Evolutionary conservation across 2,329 filamentous ascomycete species (phyloP).

Genomic region (Claviceps humidiphila): DNA sequence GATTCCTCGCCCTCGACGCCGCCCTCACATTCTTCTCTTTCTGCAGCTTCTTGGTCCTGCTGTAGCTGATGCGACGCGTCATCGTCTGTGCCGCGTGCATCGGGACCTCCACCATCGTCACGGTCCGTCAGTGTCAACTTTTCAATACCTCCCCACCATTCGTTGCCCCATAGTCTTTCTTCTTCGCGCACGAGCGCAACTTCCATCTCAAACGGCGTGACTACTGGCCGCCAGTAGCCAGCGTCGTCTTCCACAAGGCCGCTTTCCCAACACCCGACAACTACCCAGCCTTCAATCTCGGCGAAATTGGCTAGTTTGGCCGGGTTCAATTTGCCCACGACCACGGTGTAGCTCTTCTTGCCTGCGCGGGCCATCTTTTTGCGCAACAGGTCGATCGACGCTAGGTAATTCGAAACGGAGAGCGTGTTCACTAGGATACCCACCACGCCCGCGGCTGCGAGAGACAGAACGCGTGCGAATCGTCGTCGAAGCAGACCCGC

Average conservation of each 20-base stretch:
- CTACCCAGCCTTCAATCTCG: slow-evolving; percentile 92
- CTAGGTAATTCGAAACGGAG: slow-evolving; percentile 78
- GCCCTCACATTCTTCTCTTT: slow-evolving; percentile 12
- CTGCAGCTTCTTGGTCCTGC: neutral
- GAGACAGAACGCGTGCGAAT: slow-evolving; percentile 72
- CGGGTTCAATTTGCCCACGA: slow-evolving; percentile 90
- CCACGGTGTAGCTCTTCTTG: slow-evolving; percentile 92
- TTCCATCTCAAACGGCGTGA: slow-evolving; percentile 89
- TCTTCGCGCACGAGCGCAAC: slow-evolving; percentile 64
- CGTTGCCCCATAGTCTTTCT: slow-evolving; percentile 69
- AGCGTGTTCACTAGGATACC: slow-evolving; percentile 95
- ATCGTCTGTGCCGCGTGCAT: neutral
- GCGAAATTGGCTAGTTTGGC: slow-evolving; percentile 95
- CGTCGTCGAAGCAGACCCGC: slow-evolving; percentile 58
- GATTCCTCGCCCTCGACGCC: slow-evolving; percentile 54
- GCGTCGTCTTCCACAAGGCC: slow-evolving; percentile 71
- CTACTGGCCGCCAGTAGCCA: slow-evolving; percentile 75
- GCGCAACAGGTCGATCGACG: slow-evolving; percentile 63
- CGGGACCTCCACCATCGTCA: neutral
- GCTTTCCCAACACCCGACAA: slow-evolving; percentile 97
- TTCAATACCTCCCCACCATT: slow-evolving; percentile 82
- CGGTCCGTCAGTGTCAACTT: slow-evolving; percentile 36
- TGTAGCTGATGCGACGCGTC: neutral
- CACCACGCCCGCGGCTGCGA: slow-evolving; percentile 71
- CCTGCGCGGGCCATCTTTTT: slow-evolving; percentile 61